Base-by-base conservation (phyloP, 345 rosid species). In the Syzygium aromaticum region DNA sequence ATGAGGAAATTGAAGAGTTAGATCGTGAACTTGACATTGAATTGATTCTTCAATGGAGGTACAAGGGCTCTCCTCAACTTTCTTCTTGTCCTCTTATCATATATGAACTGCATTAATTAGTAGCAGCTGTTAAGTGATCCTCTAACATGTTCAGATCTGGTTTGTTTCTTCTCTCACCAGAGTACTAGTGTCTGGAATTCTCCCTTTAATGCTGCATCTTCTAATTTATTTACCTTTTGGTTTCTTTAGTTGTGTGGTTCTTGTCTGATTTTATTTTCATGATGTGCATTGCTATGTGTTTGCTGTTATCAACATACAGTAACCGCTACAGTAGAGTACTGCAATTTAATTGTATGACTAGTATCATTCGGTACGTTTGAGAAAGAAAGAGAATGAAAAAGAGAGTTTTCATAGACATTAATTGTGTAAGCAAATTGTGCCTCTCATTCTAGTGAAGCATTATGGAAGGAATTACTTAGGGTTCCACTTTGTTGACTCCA, bases 31-130 rank as follows among this genome's bases (percentile, higher is more conserved):
- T 98, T 88, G 95, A 95, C 89, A 93, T 95, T 40, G 99, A 98
- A 54, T 94, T 98, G 88, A 98, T 98, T 89, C 89, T 98, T 88
- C 99, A 96, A 84, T 98, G 99, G 99, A 96, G 99, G 99, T 87
- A 59, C 95, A 94, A 89, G 85, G 84, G 54, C 89, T 87, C 90
- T 86, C 54, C 78, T 19, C 63, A 30, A 84, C 56, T 85, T 40
- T 85, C 23, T 28, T 61, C 19, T 56, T 1, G 28, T 59, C 17
- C 11, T 51, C 63, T 84, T 54, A 33, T 85, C 38, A 38, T 85
- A 22, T 85, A 54, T 46, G 49, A 73, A 73, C 38, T 73, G 49
- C 82, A 73, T 19, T 38, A 73, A 73, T 38, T 73, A 38, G 82
- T 30, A 67, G 78, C 78, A 30, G 78, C 78, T 30, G 49, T 19